Base-by-base conservation (phyloP, 2,329 filamentous ascomycete genomes). In the Exophiala sp. region DNA sequence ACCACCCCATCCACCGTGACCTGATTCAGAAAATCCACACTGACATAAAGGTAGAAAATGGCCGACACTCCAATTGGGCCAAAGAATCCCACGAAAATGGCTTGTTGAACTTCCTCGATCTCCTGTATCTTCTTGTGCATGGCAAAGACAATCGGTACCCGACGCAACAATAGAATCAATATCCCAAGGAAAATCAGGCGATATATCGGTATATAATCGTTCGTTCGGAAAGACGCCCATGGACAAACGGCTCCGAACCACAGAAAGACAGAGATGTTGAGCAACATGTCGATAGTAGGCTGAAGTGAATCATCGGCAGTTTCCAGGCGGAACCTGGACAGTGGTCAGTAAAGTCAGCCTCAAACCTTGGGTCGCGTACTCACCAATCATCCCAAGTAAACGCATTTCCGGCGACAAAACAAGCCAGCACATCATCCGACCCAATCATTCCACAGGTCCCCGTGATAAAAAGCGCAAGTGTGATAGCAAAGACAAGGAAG, bases 221-320 rank as follows among this genome's bases (percentile, higher is more conserved):
- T 92, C 62, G 77, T 62, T 1, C 78, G 70, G 61, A 96, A 95
- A 21, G 73, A 75, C 3, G 75, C 68, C 91, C 91, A 96, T 0
- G 91, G 91, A 54, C 87, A 89, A 9, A 91, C 82, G 0, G 89
- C 89, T 3, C 91, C 91, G 63, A 88, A 92, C 91, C 90, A 96
- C 71, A 95, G 83, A 69, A 96, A 96, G 36, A 96, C 81, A 14
- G 85, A 78, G 3, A 95, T 83, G 66, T 96, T 96, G 53, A 96
- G 84, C 1, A 96, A 78, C 90, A 96, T 95, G 68, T 96, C 91
- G 42, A 96, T 88, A 0, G 91, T 96, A 0, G 91, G 91, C 67
- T 96, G 91, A n/a, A 96, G 79, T 1, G 88, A 91, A 68, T 96
- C 92, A 62, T 96, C 91, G 63, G 87, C 75, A 0, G 91, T 96